These are phyloP conservation scores for Leccinum variicolor DNA, from an alignment of 768 basidiomycete genomes.

Conservation along the genomic window DNA sequence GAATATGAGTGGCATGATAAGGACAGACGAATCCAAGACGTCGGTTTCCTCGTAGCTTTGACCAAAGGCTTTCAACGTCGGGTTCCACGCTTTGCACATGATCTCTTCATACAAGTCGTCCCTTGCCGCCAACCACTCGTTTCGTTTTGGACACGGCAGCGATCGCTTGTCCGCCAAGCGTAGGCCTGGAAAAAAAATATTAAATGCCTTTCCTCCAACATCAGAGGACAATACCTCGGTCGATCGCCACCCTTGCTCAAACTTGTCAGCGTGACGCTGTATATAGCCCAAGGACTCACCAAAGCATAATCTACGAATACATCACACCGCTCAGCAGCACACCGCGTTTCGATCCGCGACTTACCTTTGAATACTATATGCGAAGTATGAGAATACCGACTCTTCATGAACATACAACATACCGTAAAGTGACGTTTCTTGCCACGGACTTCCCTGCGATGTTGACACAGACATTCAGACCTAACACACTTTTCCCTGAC, in stretches of 20 bases:
- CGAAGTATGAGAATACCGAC: slow-evolving; percentile 1
- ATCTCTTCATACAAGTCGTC: slow-evolving; percentile 92
- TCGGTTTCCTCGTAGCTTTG: slow-evolving; percentile 89
- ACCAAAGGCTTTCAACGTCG: slow-evolving; percentile 63
- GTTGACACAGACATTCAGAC: slow-evolving; percentile 22
- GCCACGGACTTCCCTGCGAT: slow-evolving; percentile 82
- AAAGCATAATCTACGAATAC: slow-evolving; percentile 74
- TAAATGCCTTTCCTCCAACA: not conserved
- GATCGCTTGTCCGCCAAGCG: slow-evolving; percentile 94
- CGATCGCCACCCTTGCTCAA: slow-evolving; percentile 82
- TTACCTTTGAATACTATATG: slow-evolving; percentile 73
- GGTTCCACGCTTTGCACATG: slow-evolving; percentile 85
- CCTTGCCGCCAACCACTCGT: slow-evolving; percentile 69
- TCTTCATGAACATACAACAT: slow-evolving; percentile 21
- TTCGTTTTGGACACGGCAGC: slow-evolving; percentile 74
- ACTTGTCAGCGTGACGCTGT: not conserved
- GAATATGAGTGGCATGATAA: slow-evolving; percentile 93
- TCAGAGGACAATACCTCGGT: slow-evolving; percentile 53
- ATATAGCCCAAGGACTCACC: slow-evolving; percentile 42
- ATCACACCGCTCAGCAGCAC: slow-evolving; percentile 5
- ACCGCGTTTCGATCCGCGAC: slow-evolving; percentile 9
- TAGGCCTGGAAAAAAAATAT: slow-evolving; percentile 45
- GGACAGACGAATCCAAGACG: slow-evolving; percentile 80
- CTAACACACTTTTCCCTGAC: slow-evolving; percentile 21
- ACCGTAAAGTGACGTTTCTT: slow-evolving; percentile 84